Conservation (phyloP, 1,139 yeast species). For the Saccharomycopsis hybrid region DNA sequence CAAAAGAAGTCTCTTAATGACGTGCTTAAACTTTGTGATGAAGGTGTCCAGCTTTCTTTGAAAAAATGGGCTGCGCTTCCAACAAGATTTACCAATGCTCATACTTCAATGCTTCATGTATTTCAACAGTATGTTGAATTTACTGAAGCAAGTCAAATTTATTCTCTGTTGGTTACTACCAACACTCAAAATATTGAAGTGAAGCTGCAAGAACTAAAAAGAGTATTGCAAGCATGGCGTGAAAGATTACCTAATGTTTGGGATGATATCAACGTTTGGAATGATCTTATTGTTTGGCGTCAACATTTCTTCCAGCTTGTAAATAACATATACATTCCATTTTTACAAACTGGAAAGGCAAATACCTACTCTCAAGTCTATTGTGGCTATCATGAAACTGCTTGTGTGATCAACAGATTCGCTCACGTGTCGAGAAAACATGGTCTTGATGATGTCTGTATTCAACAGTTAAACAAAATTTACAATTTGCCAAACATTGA, state of each 20-base stretch:
- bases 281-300: slow-evolving; percentile 96
- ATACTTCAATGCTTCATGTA: slow-evolving; percentile 82
- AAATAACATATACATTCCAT: slow-evolving; percentile 88
- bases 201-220: slow-evolving; percentile 88
- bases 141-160: slow-evolving; percentile 95
- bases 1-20: slow-evolving; percentile 78
- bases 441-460: slow-evolving; percentile 94
- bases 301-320: slow-evolving; percentile 97
- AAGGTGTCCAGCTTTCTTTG: slow-evolving; percentile 88
- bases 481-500: slow-evolving; percentile 96
- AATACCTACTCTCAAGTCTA: slow-evolving; percentile 91
- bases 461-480: slow-evolving; percentile 85
- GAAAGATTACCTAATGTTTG: slow-evolving; percentile 95
- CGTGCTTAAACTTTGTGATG: slow-evolving; percentile 83
- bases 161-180: slow-evolving; percentile 81
- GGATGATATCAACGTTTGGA: slow-evolving; percentile 98
- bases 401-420: slow-evolving; percentile 97
- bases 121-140: slow-evolving; percentile 98
- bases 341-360: slow-evolving; percentile 67
- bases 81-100: slow-evolving; percentile 71
- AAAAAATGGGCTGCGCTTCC: slow-evolving; percentile 95
- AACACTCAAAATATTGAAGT: slow-evolving; percentile 89
- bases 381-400: slow-evolving; percentile 97
- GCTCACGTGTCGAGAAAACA: slow-evolving; percentile 98
- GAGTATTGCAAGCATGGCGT: slow-evolving; percentile 96